Conservation (phyloP, 108 stramenopile species). For the Schizochytrium sp. region DNA sequence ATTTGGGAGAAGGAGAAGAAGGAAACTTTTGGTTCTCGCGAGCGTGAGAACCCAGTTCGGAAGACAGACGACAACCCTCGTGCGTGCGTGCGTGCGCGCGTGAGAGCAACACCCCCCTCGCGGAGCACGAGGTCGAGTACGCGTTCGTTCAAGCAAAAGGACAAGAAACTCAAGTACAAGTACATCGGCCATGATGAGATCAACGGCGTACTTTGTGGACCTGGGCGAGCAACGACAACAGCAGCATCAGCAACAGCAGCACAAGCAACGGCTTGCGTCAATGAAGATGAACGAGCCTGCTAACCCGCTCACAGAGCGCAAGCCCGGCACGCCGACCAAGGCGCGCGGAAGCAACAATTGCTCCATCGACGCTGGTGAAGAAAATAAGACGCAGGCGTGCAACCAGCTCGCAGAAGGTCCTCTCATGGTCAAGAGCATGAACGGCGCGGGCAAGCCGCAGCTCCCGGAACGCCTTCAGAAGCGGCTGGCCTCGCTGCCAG, state of each 20-base stretch:
- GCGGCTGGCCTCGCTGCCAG: neutral
- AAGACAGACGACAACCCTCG: too few relatives aligned
- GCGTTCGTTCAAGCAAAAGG: too few relatives aligned
- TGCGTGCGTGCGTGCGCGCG: too few relatives aligned
- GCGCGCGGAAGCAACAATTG: neutral
- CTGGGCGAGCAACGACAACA: too few relatives aligned
- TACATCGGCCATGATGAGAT: too few relatives aligned
- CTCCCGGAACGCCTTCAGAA: neutral
- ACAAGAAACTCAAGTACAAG: too few relatives aligned
- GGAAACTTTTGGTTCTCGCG: too few relatives aligned
- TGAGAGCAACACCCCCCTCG: too few relatives aligned
- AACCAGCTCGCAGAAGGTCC: neutral
- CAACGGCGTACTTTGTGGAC: too few relatives aligned
- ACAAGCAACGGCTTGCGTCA: neutral
- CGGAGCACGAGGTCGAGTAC: too few relatives aligned
- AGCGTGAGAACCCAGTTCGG: too few relatives aligned
- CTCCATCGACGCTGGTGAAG: neutral
- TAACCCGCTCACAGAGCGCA: neutral
- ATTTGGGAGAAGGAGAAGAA: too few relatives aligned
- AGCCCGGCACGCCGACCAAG: conserved; percentile 3
- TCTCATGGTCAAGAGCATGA: neutral
- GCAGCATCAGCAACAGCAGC: neutral
- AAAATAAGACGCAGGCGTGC: neutral
- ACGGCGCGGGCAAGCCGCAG: neutral
- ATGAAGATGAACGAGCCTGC: neutral